phyloP scores from a whole-genome alignment of 805 yeast species.

The Candida piceae region DNA sequence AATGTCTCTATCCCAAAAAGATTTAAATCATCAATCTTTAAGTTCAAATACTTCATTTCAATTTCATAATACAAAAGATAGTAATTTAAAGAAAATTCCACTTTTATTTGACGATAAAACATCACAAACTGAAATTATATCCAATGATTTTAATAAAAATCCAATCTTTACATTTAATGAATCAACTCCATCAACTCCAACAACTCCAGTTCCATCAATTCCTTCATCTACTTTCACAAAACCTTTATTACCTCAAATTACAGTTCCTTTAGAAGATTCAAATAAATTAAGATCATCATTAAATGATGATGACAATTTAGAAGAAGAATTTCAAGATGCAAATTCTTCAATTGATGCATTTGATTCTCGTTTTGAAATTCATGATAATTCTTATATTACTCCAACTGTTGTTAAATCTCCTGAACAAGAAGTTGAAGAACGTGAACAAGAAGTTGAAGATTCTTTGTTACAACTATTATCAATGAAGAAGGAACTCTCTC shows the following conservation, averaged over 20 bases:
- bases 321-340: conserved; percentile 16
- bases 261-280: too few species aligned
- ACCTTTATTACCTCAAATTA: too few species aligned
- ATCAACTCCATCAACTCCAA: conserved; percentile 1
- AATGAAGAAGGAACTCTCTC: conserved; percentile 23
- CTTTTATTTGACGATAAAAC: neutral
- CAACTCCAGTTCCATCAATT: neutral
- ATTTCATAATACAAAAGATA: conserved; percentile 1
- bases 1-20: neutral
- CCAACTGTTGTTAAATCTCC: neutral
- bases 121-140: neutral
- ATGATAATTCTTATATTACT: neutral
- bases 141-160: neutral
- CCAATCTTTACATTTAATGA: conserved; percentile 1
- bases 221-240: neutral
- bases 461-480: conserved; percentile 23
- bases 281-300: too few species aligned
- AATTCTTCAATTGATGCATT: conserved; percentile 22
- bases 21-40: conserved; percentile 1
- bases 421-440: conserved; percentile 1
- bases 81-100: neutral
- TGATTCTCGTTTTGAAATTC: conserved; percentile 18
- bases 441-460: conserved; percentile 16
- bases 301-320: conserved; percentile 1
- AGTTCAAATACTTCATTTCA: conserved; percentile 3